Evolutionary conservation across 768 basidiomycete genomes (phyloP).

Genomic region (Cantharellus cinnabarinus): DNA sequence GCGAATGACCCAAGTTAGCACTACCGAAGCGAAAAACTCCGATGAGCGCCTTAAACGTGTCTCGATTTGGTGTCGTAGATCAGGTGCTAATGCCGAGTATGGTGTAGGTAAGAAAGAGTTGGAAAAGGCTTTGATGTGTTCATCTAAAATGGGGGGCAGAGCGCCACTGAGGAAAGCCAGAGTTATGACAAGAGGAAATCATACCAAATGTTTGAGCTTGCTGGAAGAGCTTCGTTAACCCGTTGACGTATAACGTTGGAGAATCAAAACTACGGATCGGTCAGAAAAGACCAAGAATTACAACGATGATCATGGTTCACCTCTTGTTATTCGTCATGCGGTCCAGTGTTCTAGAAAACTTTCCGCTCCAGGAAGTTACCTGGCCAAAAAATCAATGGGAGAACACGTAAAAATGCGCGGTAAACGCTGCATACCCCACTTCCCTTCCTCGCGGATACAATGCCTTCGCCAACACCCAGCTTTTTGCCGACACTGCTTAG

Average conservation of each 20-base stretch:
- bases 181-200: background rate
- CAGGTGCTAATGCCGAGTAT: slow-evolving; percentile 48
- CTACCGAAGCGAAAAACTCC: slow-evolving; percentile 81
- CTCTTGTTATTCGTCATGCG: slow-evolving; percentile 81
- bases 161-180: too few species aligned
- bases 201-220: slow-evolving; percentile 46
- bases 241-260: slow-evolving; percentile 63
- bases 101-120: slow-evolving; percentile 46
- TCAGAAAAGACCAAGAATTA: background rate
- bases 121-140: slow-evolving; percentile 57
- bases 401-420: background rate
- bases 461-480: slow-evolving; percentile 72
- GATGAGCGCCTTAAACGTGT: slow-evolving; percentile 58
- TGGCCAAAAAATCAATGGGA: slow-evolving; percentile 9
- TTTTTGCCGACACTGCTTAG: slow-evolving; percentile 73
- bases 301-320: slow-evolving; percentile 24
- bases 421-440: slow-evolving; percentile 25
- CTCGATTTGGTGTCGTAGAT: slow-evolving; percentile 45
- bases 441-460: slow-evolving; percentile 54
- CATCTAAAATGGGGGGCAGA: slow-evolving; percentile 23
- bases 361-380: slow-evolving; percentile 49
- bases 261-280: slow-evolving; percentile 50
- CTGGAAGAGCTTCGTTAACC: slow-evolving; percentile 49
- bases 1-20: slow-evolving; percentile 74
- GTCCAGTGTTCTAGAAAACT: slow-evolving; percentile 54